Evolutionary conservation across 208 protist genomes (phyloP).

Genomic region (Acanthamoeba sp.): DNA sequence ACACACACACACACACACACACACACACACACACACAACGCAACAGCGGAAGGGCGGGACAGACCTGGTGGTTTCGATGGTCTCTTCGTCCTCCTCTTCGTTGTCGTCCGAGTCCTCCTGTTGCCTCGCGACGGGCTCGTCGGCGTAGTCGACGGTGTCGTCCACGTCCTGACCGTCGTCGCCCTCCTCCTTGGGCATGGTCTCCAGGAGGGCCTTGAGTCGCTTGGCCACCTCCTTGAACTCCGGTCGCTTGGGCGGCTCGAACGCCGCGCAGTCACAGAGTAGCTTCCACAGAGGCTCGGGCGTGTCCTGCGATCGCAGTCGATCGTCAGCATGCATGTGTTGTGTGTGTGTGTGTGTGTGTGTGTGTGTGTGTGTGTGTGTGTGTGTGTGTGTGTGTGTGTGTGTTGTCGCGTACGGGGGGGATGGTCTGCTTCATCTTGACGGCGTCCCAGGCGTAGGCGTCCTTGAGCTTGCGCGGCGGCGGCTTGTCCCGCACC

Average conservation of each 20-base stretch:
- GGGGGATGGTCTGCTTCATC: constrained; percentile 41
- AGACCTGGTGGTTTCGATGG: constrained; percentile 37
- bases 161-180: constrained; percentile 28
- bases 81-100: constrained; percentile 39
- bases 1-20: not conserved
- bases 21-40: not conserved
- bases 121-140: not conserved
- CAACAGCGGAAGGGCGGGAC: too few relatives aligned
- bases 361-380: not conserved
- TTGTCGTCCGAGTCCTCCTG: not conserved
- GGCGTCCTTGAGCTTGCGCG: constrained; percentile 65
- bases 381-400: not conserved
- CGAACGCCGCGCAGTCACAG: constrained; percentile 47
- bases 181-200: constrained; percentile 39
- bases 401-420: not conserved
- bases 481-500: constrained; percentile 31
- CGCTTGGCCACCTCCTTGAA: constrained; percentile 58
- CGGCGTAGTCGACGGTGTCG: constrained; percentile 41
- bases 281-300: constrained; percentile 58
- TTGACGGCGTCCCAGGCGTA: constrained; percentile 44
- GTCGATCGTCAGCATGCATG: not conserved
- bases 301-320: not conserved
- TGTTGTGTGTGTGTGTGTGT: not conserved
- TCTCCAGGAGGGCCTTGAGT: constrained; percentile 37
- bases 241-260: constrained; percentile 33